Evolutionary conservation across 305 asterid genomes (phyloP).

Genomic region (Fraxinus ornus): DNA sequence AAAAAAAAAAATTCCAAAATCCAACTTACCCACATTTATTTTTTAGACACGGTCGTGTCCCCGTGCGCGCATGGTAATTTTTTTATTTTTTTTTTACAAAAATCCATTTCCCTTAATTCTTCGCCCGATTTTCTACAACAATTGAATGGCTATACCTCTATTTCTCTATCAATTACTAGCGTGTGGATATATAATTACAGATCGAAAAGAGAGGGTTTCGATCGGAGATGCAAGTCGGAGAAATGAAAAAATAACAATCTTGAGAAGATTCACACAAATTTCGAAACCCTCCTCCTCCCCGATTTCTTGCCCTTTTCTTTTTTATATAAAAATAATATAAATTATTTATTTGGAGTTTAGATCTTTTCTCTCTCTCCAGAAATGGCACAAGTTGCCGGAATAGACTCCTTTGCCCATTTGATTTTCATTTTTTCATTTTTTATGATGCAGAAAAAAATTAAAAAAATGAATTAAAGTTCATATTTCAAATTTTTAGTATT

Average conservation of each 20-base stretch:
- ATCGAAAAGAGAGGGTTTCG: neutral
- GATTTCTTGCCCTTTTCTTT: neutral
- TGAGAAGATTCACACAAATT: slow-evolving; percentile 20
- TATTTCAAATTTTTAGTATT: neutral
- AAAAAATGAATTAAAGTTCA: neutral
- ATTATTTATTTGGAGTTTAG: neutral
- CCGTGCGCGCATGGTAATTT: no score
- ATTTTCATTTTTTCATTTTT: neutral
- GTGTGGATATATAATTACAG: neutral
- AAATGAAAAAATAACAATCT: neutral
- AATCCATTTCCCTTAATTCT: slow-evolving; percentile 58
- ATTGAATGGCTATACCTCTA: neutral
- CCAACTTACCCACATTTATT: no score
- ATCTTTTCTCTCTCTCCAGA: neutral
- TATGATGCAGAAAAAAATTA: neutral
- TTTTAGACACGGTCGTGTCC: no score
- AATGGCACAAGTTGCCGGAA: neutral
- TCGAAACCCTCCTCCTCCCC: slow-evolving; percentile 19
- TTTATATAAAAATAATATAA: neutral
- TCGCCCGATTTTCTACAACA: neutral
- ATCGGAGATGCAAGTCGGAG: slow-evolving; percentile 11
- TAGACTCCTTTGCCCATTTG: neutral
- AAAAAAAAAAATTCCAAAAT: no score
- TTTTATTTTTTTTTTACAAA: no score
- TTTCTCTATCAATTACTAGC: neutral